Evolutionary conservation across 2,329 filamentous ascomycete species (phyloP), one percentile per base, ranked within the genome.

Genomic region (Hyphodiscus sp.): DNA sequence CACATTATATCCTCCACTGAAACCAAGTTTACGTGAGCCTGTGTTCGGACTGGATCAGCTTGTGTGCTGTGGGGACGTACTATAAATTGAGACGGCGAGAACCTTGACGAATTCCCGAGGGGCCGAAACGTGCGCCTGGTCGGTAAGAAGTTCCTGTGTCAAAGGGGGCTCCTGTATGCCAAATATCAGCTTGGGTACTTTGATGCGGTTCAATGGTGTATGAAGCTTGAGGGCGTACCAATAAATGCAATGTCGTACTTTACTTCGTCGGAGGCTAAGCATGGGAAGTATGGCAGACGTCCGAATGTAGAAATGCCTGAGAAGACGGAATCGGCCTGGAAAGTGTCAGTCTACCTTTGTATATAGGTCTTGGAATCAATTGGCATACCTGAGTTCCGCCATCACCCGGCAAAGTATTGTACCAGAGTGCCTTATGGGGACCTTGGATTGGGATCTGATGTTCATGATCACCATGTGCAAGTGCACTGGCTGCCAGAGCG

Each of bases 401-500:
- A 70, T 94, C 89, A 38, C 89, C 89, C 2, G 89, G 89, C 5
- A 95, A 73, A 1, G 75, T 83, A 68, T 89, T 92, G 70, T 92
- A 95, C 89, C 89, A 95, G 45, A 94, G 68, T 26, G 81, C 79
- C 68, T 87, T 76, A 63, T 85, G 86, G 43, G 89, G 89, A 0
- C 89, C 89, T 48, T 58, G 54, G 44, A 68, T 67, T 45, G 64
- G 61, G 20, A 63, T 47, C 47, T 68, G 66, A 23, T 59, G 49
- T 87, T 91, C 66, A 95, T 97, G 89, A 78, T 96, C 41, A 87
- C 90, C 51, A 86, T 96, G 80, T 92, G 90, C 80, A 89, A 96
- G 73, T 87, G 95, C 68, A 95, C 89, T 67, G 46, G 58, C 51
- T 48, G 58, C 62, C 53, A 67, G 50, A 26, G 56, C 45, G 45